Conservation (phyloP, 129 eudicot genomes). For the Glebionis coronaria region DNA sequence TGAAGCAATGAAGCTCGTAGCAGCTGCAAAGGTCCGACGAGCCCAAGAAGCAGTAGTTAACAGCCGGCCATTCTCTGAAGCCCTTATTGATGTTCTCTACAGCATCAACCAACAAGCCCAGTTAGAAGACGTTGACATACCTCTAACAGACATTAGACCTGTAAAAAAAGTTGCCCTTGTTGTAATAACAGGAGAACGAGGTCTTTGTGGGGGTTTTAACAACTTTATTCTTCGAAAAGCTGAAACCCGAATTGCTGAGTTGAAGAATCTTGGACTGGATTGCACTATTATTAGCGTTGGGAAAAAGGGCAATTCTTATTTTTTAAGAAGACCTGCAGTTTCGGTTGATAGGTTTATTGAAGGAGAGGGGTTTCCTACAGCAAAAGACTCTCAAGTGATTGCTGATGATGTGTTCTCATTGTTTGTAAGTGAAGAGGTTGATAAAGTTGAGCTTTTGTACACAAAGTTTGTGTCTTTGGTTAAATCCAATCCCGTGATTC, state of each 20-base stretch:
- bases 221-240: conserved; percentile 51
- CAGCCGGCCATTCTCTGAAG: conserved; percentile 70
- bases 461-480: conserved; percentile 70
- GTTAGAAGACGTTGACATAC: conserved; percentile 59
- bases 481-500: conserved; percentile 71
- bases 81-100: conserved; percentile 60
- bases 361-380: conserved; percentile 56
- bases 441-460: conserved; percentile 82
- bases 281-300: conserved; percentile 68
- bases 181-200: conserved; percentile 69
- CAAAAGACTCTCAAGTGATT: conserved; percentile 75
- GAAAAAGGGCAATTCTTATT: conserved; percentile 75
- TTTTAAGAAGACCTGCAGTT: conserved; percentile 30
- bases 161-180: conserved; percentile 76
- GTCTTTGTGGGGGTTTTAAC: conserved; percentile 89
- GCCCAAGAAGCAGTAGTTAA: conserved; percentile 83
- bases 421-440: conserved; percentile 80
- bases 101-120: conserved; percentile 67
- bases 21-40: conserved; percentile 77
- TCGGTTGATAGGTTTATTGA: conserved; percentile 59
- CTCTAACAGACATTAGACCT: conserved; percentile 59
- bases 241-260: conserved; percentile 52
- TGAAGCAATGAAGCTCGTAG: conserved; percentile 92
- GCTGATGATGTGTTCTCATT: conserved; percentile 74
- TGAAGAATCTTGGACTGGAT: conserved; percentile 57